Evolutionary conservation across 495 filamentous ascomycete genomes (phyloP).

Genomic region (Xylaria scruposa): DNA sequence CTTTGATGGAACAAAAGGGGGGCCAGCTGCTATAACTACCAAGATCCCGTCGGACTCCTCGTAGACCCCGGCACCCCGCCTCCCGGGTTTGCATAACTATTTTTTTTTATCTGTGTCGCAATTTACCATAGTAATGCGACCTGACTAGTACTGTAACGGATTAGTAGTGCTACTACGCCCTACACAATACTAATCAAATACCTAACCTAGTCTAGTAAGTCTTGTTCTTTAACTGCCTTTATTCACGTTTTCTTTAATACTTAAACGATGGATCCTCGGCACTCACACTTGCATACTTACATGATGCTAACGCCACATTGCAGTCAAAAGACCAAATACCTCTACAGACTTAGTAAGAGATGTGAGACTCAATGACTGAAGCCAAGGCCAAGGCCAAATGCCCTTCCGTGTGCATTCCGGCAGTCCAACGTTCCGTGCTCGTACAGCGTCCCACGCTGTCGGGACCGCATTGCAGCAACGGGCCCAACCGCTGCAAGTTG

Average conservation of each 20-base stretch:
- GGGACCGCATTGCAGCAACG: conserved; percentile 17
- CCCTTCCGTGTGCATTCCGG: too few species aligned
- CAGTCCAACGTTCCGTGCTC: background rate
- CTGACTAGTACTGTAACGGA: background rate
- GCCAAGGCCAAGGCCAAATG: background rate
- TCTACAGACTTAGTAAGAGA: too few species aligned
- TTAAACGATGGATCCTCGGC: background rate
- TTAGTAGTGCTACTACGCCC: background rate
- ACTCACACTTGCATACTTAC: background rate
- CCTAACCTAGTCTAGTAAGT: background rate
- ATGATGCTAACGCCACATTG: background rate
- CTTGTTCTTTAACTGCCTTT: background rate
- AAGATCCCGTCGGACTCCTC: conserved; percentile 27
- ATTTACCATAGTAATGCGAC: background rate
- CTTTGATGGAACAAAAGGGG: background rate
- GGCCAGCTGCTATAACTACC: background rate
- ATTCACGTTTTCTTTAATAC: too few species aligned
- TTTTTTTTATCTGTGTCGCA: background rate
- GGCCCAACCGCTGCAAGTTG: conserved; percentile 12
- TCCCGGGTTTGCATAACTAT: conserved; percentile 13
- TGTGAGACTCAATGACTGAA: background rate
- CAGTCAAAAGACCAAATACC: background rate
- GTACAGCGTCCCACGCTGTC: conserved; percentile 18
- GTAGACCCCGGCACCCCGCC: conserved; percentile 26
- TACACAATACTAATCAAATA: background rate